These are phyloP conservation scores for Solanum ossicruentum DNA, from an alignment of 257 asterid genomes.

Conservation along the genomic window DNA sequence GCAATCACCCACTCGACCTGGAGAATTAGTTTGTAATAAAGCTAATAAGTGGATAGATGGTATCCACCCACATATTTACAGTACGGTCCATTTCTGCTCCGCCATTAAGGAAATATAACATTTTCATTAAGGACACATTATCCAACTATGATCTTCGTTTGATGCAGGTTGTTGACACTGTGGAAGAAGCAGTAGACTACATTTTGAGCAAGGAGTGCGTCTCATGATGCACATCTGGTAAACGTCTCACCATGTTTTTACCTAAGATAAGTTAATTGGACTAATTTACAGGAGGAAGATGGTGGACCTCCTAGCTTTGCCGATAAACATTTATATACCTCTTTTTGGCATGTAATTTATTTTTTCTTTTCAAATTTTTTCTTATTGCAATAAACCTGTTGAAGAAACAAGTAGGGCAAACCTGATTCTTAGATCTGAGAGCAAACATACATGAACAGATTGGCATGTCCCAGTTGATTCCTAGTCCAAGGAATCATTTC, in stretches of 20 bases:
- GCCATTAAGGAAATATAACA: neutral
- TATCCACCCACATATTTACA: neutral
- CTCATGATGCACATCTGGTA: slow-evolving; percentile 8
- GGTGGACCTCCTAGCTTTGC: neutral
- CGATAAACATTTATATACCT: neutral
- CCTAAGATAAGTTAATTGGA: neutral
- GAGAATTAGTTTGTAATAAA: neutral
- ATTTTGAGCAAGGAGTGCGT: slow-evolving; percentile 49
- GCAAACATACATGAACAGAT: neutral
- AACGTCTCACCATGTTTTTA: neutral
- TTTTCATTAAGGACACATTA: neutral
- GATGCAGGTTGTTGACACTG: slow-evolving; percentile 73
- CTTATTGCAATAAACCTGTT: neutral
- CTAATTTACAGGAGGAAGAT: neutral
- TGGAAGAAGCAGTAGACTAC: slow-evolving; percentile 79
- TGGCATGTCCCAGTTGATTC: neutral
- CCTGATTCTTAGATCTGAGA: neutral
- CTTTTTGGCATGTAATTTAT: neutral
- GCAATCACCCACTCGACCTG: neutral
- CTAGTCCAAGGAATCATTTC: neutral
- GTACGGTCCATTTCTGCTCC: neutral
- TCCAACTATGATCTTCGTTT: neutral
- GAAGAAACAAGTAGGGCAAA: neutral
- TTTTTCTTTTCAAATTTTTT: neutral
- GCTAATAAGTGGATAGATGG: neutral